Conservation (phyloP, 352 stramenopile species). For the Blastocystis sp. region DNA sequence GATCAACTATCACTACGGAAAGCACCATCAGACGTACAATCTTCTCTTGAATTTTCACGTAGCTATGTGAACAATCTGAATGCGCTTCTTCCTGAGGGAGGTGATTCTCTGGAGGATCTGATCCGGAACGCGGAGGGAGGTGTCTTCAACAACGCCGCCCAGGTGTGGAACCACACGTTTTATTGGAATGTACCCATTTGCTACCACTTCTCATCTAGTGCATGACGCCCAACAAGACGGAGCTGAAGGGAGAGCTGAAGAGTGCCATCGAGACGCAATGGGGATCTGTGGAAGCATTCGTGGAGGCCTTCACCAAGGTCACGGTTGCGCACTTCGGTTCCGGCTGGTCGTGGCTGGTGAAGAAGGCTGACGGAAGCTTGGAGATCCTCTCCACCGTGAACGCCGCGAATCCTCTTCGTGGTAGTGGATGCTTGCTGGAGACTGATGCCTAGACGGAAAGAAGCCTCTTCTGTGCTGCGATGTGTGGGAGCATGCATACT, state of each 20-base stretch:
- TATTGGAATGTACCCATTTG: slow-evolving; percentile 60
- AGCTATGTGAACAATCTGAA: slow-evolving; percentile 61
- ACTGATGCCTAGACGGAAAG: neutral
- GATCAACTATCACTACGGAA: slow-evolving; percentile 62
- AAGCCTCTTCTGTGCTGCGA: slow-evolving; percentile 63
- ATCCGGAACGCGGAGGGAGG: slow-evolving; percentile 59
- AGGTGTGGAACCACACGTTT: slow-evolving; percentile 63
- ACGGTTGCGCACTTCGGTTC: slow-evolving; percentile 65
- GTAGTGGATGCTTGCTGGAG: slow-evolving; percentile 28
- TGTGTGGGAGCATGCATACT: slow-evolving; percentile 66
- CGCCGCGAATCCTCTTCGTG: slow-evolving; percentile 60
- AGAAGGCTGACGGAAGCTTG: slow-evolving; percentile 59
- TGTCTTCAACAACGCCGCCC: slow-evolving; percentile 62
- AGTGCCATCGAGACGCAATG: slow-evolving; percentile 21
- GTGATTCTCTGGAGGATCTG: slow-evolving; percentile 60
- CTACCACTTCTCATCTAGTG: slow-evolving; percentile 17
- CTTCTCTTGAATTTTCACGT: neutral
- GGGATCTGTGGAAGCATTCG: slow-evolving; percentile 65
- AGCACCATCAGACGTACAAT: slow-evolving; percentile 61
- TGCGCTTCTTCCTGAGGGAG: slow-evolving; percentile 57
- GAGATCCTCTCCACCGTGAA: slow-evolving; percentile 60
- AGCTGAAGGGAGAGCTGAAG: neutral
- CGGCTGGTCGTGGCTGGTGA: slow-evolving; percentile 66
- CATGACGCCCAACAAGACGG: slow-evolving; percentile 49
- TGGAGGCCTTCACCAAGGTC: slow-evolving; percentile 62